phyloP scores from a whole-genome alignment of 306 rosid genomes.

The Gillenia trifoliata region DNA sequence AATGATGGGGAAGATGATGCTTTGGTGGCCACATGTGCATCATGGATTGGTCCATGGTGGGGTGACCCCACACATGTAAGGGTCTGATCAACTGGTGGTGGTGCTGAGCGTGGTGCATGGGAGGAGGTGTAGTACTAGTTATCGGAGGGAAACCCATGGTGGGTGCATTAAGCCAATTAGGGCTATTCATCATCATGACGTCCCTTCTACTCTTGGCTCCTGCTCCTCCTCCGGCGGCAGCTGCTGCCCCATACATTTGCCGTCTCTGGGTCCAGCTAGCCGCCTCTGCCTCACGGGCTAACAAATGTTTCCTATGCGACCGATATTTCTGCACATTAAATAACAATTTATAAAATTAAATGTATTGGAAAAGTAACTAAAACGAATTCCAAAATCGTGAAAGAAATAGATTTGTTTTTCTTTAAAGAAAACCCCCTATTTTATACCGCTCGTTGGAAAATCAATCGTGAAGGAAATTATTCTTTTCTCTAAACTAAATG shows the following conservation, averaged over 20 bases:
- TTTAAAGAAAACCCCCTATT: neutral
- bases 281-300: constrained; percentile 94
- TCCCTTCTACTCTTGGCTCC: constrained; percentile 32
- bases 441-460: neutral
- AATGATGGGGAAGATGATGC: constrained; percentile 29
- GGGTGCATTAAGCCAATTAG: constrained; percentile 47
- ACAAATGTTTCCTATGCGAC: constrained; percentile 83
- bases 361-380: neutral
- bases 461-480: neutral
- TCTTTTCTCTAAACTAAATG: neutral
- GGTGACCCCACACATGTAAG: constrained; percentile 98
- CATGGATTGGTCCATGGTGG: constrained; percentile 54
- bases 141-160: constrained; percentile 69
- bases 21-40: constrained; percentile 67
- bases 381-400: neutral
- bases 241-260: constrained; percentile 37
- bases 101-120: constrained; percentile 15
- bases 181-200: neutral
- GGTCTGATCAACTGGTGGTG: constrained; percentile 64
- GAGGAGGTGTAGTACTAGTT: constrained; percentile 1
- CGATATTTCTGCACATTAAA: constrained; percentile 64
- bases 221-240: constrained; percentile 6
- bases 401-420: neutral
- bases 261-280: constrained; percentile 83
- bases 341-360: neutral